These are phyloP conservation scores for Vigna radiata DNA, from an alignment of 306 rosid genomes.

Conservation along the genomic window DNA sequence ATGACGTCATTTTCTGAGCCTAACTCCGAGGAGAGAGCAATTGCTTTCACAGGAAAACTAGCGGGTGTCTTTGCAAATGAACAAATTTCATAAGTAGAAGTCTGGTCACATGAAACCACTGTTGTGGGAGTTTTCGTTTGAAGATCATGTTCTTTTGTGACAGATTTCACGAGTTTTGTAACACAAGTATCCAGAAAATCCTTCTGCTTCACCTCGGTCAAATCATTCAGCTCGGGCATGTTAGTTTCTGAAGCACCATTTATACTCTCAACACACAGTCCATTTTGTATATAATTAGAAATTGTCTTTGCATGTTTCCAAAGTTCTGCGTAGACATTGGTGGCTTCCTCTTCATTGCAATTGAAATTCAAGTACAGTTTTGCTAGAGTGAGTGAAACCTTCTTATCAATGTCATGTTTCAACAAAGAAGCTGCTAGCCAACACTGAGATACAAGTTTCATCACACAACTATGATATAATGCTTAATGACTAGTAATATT, in stretches of 20 bases:
- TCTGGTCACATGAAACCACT: conserved; percentile 42
- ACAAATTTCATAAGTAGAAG: conserved; percentile 30
- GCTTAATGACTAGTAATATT: neutral
- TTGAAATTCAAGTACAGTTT: conserved; percentile 60
- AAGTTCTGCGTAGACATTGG: conserved; percentile 55
- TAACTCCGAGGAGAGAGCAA: conserved; percentile 28
- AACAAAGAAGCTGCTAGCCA: conserved; percentile 73
- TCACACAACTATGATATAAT: conserved; percentile 38
- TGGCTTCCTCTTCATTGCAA: conserved; percentile 69
- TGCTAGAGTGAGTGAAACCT: conserved; percentile 65
- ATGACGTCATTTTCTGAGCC: conserved; percentile 25
- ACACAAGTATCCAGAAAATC: conserved; percentile 32
- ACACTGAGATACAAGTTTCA: conserved; percentile 58
- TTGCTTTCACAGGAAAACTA: conserved; percentile 40
- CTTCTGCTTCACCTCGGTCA: conserved; percentile 38
- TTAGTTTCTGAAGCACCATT: conserved; percentile 17
- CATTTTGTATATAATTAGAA: conserved; percentile 43
- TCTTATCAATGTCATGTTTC: conserved; percentile 60
- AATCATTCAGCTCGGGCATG: conserved; percentile 38
- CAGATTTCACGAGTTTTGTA: conserved; percentile 41
- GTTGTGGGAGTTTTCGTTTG: conserved; percentile 35
- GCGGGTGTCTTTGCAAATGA: conserved; percentile 17
- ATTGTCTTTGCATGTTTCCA: conserved; percentile 54
- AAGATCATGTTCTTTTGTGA: conserved; percentile 35
- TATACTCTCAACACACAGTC: conserved; percentile 35